These are phyloP conservation scores for Perkinsus chesapeaki DNA, from an alignment of 169 alveolate genomes.

Conservation along the genomic window DNA sequence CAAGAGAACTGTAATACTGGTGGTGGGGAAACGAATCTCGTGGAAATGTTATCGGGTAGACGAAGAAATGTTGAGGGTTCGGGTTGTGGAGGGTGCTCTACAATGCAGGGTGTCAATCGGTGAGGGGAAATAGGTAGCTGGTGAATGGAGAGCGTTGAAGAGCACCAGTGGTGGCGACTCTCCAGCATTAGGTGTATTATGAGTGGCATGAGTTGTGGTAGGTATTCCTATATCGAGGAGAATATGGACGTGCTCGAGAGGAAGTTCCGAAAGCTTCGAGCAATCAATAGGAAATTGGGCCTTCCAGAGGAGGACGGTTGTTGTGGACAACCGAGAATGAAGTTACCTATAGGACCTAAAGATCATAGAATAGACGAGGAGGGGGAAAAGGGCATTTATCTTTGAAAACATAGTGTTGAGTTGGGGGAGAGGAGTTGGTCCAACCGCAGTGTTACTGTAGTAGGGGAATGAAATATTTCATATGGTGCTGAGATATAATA, in stretches of 20 bases:
- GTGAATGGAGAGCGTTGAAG: neutral
- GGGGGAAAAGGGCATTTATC: neutral
- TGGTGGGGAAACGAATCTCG: no score
- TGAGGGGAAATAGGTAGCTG: neutral
- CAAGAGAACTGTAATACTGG: neutral
- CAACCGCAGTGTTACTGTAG: no score
- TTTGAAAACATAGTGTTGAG: neutral
- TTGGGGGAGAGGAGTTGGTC: no score
- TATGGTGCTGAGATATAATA: no score
- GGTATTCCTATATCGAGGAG: neutral
- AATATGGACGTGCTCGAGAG: neutral
- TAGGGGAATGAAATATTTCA: no score
- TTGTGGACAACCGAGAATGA: neutral
- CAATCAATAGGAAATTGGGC: neutral
- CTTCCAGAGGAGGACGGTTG: neutral
- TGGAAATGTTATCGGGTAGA: no score
- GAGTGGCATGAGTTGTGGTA: no score
- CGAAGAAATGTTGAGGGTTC: no score
- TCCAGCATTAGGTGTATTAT: no score
- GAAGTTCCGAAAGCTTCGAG: neutral
- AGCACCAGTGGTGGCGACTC: neutral
- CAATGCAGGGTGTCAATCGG: neutral
- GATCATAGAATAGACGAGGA: neutral
- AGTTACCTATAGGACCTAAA: neutral
- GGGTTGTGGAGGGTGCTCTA: no score